Conservation (phyloP, 352 stramenopile genomes). For the Pythium phragmiticola region DNA sequence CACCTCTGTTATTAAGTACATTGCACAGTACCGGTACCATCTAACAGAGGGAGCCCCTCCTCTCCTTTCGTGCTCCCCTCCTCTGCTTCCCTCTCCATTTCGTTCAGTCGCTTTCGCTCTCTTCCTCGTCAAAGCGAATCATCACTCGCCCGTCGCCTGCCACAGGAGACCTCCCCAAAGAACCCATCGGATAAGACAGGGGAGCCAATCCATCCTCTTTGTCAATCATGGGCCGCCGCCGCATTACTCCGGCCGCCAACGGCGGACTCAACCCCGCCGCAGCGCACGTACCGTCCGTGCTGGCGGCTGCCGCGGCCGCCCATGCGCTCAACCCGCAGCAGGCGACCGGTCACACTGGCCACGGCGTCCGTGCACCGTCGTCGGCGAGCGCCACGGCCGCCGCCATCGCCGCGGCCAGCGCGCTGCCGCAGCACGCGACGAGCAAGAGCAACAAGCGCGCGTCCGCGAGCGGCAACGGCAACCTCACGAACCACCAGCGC, state of each 20-base stretch:
- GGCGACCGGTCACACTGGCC: background rate
- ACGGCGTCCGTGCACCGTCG: background rate
- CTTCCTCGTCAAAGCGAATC: constrained; percentile 26
- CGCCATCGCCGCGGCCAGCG: constrained; percentile 3
- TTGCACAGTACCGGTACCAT: background rate
- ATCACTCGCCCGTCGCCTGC: background rate
- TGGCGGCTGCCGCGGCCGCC: constrained; percentile 4
- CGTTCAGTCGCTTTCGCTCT: constrained; percentile 3
- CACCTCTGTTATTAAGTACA: background rate
- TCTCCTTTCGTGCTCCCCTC: background rate
- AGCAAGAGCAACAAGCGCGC: constrained; percentile 17
- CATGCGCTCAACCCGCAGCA: background rate
- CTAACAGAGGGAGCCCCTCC: constrained; percentile 11
- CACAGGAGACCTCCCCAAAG: background rate
- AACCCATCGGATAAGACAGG: constrained; percentile 29
- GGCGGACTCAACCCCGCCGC: constrained; percentile 24
- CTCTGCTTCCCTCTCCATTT: constrained; percentile 11
- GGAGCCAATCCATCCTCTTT: constrained; percentile 5
- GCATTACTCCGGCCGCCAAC: constrained; percentile 20
- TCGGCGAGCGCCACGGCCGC: constrained; percentile 1
- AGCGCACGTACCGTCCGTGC: constrained; percentile 26
- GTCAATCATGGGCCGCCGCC: constrained; percentile 21
- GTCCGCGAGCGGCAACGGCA: constrained; percentile 50
- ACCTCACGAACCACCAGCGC: constrained; percentile 83
- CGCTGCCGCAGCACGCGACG: background rate